A percentile compares a stretch with the other conserved stretches of the same genome.
These are phyloP conservation scores for Trichosphaerium sp. DNA, from an alignment of 78 protist species.

Conservation along the genomic window DNA sequence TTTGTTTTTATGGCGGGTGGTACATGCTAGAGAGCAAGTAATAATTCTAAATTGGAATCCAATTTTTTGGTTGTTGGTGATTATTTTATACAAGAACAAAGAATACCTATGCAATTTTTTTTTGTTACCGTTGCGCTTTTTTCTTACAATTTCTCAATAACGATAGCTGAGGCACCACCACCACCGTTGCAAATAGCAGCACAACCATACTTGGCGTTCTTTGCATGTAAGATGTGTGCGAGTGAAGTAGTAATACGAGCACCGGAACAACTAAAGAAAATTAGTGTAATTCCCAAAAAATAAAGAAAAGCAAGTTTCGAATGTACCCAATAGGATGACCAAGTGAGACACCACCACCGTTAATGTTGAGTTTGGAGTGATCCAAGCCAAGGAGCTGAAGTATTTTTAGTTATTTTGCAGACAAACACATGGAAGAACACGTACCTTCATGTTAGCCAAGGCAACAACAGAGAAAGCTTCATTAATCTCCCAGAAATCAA, in stretches of 20 bases:
- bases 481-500: slow-evolving; percentile 88
- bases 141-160: slow-evolving; percentile 59
- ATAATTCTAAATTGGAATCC: too few species aligned
- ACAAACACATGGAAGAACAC: not conserved
- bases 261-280: slow-evolving; percentile 49
- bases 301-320: not conserved
- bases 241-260: slow-evolving; percentile 84
- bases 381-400: slow-evolving; percentile 41
- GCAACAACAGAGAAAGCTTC: slow-evolving; percentile 88
- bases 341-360: slow-evolving; percentile 95
- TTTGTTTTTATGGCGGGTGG: too few species aligned
- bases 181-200: slow-evolving; percentile 95
- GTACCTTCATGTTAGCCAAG: slow-evolving; percentile 61
- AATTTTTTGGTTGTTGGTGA: too few species aligned
- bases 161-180: slow-evolving; percentile 86
- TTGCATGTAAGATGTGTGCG: slow-evolving; percentile 32
- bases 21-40: too few species aligned
- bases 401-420: not conserved
- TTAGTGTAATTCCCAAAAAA: not conserved
- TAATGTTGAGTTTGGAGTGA: slow-evolving; percentile 59
- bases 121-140: too few species aligned
- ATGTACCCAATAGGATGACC: slow-evolving; percentile 96
- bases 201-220: slow-evolving; percentile 33
- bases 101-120: too few species aligned
- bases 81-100: too few species aligned